A percentile compares a stretch with the other conserved stretches of the same genome.
Evolutionary conservation across 768 basidiomycete species (phyloP).

Genomic region (Leccinum rimulosum): DNA sequence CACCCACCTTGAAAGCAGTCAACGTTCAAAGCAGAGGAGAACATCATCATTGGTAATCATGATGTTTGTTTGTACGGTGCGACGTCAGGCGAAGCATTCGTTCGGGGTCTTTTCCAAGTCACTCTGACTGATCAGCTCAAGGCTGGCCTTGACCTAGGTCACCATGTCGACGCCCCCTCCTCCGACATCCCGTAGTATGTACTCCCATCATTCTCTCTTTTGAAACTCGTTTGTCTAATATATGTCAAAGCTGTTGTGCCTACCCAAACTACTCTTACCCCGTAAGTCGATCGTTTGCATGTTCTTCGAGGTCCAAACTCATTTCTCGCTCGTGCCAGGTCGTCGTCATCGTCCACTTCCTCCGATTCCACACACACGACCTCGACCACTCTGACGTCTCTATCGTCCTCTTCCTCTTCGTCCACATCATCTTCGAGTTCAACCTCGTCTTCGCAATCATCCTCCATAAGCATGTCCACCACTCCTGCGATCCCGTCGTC

Average conservation of each 20-base stretch:
- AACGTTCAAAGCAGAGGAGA: constrained; percentile 97
- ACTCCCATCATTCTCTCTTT: background rate
- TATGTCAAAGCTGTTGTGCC: background rate
- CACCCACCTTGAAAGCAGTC: constrained; percentile 93
- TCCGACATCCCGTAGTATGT: constrained; percentile 8
- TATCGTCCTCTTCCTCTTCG: background rate
- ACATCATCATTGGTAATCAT: constrained; percentile 92
- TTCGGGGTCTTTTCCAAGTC: constrained; percentile 59
- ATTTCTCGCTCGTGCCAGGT: background rate
- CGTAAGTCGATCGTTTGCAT: constrained; percentile 7
- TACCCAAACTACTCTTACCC: fast-evolving
- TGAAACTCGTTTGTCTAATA: background rate
- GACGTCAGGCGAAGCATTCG: constrained; percentile 94
- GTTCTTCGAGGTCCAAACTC: background rate
- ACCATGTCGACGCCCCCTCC: background rate
- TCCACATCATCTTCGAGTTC: background rate
- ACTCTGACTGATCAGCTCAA: background rate
- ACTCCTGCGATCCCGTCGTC: background rate
- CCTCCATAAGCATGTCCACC: background rate
- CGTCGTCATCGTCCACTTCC: background rate
- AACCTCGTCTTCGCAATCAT: background rate
- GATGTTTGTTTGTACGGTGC: constrained; percentile 98
- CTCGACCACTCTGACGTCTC: background rate
- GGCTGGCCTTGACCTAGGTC: constrained; percentile 7
- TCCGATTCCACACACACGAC: constrained; percentile 6